phyloP scores from a whole-genome alignment of 139 green algal genomes.

The Pycnococcus provasolii region DNA sequence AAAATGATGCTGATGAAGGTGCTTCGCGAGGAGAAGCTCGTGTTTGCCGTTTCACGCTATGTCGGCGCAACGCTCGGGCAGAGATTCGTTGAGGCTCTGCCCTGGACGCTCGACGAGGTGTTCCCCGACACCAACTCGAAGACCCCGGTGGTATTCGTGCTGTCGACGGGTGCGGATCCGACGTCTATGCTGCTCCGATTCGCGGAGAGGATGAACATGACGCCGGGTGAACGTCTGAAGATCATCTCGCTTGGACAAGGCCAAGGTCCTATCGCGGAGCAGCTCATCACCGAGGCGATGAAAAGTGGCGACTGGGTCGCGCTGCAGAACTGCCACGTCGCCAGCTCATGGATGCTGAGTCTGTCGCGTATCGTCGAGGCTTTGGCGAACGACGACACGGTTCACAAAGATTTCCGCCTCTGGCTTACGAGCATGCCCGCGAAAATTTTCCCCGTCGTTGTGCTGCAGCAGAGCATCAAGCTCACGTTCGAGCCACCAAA shows the following conservation, averaged over 20 bases:
- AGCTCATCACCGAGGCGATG: not conserved
- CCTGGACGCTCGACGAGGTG: constrained; percentile 15
- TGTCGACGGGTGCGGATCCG: constrained; percentile 19
- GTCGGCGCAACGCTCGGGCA: constrained; percentile 11
- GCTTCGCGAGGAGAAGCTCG: constrained; percentile 32
- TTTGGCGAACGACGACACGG: not conserved
- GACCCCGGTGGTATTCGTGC: constrained; percentile 20
- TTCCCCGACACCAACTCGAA: constrained; percentile 21
- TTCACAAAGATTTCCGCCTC: constrained; percentile 19
- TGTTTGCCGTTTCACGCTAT: constrained; percentile 12
- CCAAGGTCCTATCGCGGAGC: constrained; percentile 21
- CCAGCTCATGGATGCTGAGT: constrained; percentile 16
- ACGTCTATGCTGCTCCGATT: constrained; percentile 41
- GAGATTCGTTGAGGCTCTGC: constrained; percentile 14
- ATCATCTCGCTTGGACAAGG: constrained; percentile 22
- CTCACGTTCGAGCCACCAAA: constrained; percentile 23
- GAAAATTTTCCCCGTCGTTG: constrained; percentile 9
- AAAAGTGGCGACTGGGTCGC: constrained; percentile 18
- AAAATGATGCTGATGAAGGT: constrained; percentile 38
- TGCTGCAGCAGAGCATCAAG: constrained; percentile 25
- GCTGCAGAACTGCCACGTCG: constrained; percentile 28
- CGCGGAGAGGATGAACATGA: constrained; percentile 44
- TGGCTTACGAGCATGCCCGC: constrained; percentile 21
- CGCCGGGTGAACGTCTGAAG: constrained; percentile 47
- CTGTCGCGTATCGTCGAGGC: constrained; percentile 18